Evolutionary conservation across 2,329 filamentous ascomycete genomes (phyloP).

Genomic region (Ophiostoma triangulosporum): DNA sequence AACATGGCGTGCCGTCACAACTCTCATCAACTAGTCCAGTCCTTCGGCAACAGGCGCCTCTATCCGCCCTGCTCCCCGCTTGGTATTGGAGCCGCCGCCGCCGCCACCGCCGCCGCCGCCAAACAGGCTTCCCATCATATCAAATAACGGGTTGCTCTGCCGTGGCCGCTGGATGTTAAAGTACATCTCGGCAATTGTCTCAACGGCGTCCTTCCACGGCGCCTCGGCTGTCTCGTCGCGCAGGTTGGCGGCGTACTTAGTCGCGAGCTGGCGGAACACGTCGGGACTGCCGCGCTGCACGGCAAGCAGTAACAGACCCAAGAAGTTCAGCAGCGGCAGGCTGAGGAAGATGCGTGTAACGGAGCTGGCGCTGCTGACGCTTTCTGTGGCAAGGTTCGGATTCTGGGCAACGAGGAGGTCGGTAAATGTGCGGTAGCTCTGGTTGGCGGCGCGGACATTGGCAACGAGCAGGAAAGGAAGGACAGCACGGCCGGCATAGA

Average conservation of each 20-base stretch:
- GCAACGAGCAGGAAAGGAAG: constrained; percentile 84
- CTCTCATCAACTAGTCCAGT: constrained; percentile 31
- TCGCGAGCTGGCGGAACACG: constrained; percentile 66
- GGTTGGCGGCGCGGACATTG: constrained; percentile 80
- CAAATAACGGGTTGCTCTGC: constrained; percentile 84
- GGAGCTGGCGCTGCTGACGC: constrained; percentile 59
- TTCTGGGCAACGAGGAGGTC: constrained; percentile 42
- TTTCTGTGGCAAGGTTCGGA: constrained; percentile 55
- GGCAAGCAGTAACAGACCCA: constrained; percentile 70
- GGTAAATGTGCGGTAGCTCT: constrained; percentile 65
- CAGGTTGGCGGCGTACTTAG: constrained; percentile 68
- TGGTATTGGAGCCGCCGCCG: constrained; percentile 28
- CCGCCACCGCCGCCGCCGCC: constrained; percentile 52
- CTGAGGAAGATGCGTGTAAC: constrained; percentile 78
- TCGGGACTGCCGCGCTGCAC: constrained; percentile 68
- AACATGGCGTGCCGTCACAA: neutral
- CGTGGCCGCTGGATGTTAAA: constrained; percentile 81
- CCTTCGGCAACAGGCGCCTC: constrained; percentile 43
- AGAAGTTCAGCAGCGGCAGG: constrained; percentile 88
- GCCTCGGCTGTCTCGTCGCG: constrained; percentile 49
- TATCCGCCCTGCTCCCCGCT: constrained; percentile 24
- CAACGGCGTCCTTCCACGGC: constrained; percentile 65
- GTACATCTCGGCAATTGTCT: constrained; percentile 90
- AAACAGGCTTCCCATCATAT: constrained; percentile 96
- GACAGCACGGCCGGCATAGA: constrained; percentile 75